phyloP scores from a whole-genome alignment of 2,329 filamentous ascomycete genomes.

The Paracoccidioides lutzii region DNA sequence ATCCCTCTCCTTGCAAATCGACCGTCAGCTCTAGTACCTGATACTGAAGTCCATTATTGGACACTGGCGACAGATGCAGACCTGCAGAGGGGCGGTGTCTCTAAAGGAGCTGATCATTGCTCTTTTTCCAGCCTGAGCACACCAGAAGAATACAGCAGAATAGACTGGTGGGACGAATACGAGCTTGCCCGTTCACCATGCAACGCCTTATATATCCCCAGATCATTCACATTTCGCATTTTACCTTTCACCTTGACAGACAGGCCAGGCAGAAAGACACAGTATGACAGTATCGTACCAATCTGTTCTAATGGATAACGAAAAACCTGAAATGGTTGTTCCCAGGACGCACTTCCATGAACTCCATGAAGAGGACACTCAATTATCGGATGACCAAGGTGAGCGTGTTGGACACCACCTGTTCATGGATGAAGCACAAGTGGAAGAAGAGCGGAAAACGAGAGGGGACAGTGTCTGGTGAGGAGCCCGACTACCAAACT shows the following conservation, averaged over 20 bases:
- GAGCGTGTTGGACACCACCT: slow-evolving; percentile 4
- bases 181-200: background rate
- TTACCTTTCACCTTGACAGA: background rate
- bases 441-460: slow-evolving; percentile 7
- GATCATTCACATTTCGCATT: background rate
- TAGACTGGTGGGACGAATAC: background rate
- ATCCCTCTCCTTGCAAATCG: background rate
- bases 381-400: slow-evolving; percentile 5
- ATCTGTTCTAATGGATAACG: slow-evolving; percentile 2
- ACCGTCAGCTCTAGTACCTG: background rate
- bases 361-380: slow-evolving; percentile 4
- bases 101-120: background rate
- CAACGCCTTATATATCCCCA: background rate
- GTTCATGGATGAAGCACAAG: slow-evolving; percentile 10
- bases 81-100: slow-evolving; percentile 3
- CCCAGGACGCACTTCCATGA: slow-evolving; percentile 7
- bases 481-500: background rate
- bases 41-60: background rate
- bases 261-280: background rate
- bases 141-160: background rate
- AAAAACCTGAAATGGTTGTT: slow-evolving; percentile 1
- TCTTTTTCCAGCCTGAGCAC: background rate
- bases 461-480: slow-evolving; percentile 13
- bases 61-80: background rate
- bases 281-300: background rate